A percentile compares a stretch with the other conserved stretches of the same genome.
Evolutionary conservation across 2,329 filamentous ascomycete species (phyloP).

Genomic region (Aspergillus pseudoviridinutans): DNA sequence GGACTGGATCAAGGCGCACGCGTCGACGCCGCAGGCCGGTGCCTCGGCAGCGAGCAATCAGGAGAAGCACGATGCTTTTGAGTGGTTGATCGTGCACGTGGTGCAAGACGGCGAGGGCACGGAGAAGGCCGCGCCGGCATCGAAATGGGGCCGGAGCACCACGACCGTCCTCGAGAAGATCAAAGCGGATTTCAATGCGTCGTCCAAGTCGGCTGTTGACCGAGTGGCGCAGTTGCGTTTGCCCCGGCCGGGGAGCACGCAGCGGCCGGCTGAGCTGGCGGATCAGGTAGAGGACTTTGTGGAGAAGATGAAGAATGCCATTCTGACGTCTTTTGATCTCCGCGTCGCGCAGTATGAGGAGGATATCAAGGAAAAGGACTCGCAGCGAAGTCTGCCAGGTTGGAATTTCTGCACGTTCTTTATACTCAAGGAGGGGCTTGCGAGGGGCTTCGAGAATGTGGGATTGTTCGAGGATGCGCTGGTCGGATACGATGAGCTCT

Average conservation of each 20-base stretch:
- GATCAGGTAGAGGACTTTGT: constrained; percentile 81
- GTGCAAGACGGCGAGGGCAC: constrained; percentile 70
- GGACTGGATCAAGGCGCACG: constrained; percentile 85
- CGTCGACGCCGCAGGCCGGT: constrained; percentile 51
- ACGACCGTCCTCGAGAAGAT: constrained; percentile 86
- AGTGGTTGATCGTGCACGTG: constrained; percentile 92
- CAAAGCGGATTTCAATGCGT: constrained; percentile 81
- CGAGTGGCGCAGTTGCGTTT: constrained; percentile 83
- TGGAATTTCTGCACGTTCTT: constrained; percentile 99
- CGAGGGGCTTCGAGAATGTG: constrained; percentile 91
- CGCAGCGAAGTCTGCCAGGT: constrained; percentile 78
- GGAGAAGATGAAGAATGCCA: constrained; percentile 78
- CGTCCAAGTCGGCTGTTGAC: constrained; percentile 68
- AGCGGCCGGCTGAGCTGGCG: constrained; percentile 75
- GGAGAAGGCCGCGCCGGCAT: constrained; percentile 62
- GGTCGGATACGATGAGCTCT: constrained; percentile 90
- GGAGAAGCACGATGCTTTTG: constrained; percentile 93
- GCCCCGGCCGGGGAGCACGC: constrained; percentile 43
- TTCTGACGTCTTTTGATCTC: constrained; percentile 83
- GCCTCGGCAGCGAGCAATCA: constrained; percentile 55
- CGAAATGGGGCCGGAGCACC: constrained; percentile 73
- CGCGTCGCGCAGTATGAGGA: constrained; percentile 94
- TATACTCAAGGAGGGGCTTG: constrained; percentile 91
- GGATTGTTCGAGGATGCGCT: constrained; percentile 93
- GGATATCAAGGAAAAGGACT: constrained; percentile 90